Evolutionary conservation across 1,284 basidiomycete species (phyloP).

Genomic region (Marasmius fiardii): DNA sequence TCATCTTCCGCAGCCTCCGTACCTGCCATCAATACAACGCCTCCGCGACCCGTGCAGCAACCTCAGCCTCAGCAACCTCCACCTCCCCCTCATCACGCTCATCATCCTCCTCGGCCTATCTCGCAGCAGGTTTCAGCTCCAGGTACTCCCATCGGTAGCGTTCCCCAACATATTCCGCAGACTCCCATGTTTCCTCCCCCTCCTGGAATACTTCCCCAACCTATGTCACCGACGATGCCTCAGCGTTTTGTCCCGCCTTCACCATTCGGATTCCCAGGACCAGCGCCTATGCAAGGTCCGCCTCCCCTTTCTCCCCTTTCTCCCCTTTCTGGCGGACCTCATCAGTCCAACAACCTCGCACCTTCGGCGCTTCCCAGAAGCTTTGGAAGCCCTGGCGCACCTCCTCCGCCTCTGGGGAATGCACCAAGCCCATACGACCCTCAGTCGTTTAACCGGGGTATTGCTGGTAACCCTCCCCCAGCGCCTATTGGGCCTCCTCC

Average conservation of each 20-base stretch:
- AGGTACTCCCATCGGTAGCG: slow-evolving; percentile 35
- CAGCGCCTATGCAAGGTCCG: slow-evolving; percentile 37
- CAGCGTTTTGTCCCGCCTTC: slow-evolving; percentile 37
- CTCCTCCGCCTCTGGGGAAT: background rate
- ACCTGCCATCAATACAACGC: slow-evolving; percentile 13
- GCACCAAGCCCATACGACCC: slow-evolving; percentile 45
- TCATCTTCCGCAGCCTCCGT: slow-evolving; percentile 17
- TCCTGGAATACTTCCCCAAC: slow-evolving; percentile 41
- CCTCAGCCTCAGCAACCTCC: slow-evolving; percentile 26
- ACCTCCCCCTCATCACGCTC: slow-evolving; percentile 20
- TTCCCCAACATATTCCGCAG: slow-evolving; percentile 33
- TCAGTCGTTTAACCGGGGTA: slow-evolving; percentile 31
- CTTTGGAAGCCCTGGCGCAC: slow-evolving; percentile 32
- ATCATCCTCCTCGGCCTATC: slow-evolving; percentile 23
- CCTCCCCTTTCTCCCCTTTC: slow-evolving; percentile 32
- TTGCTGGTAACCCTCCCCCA: slow-evolving; percentile 31
- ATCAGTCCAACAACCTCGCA: slow-evolving; percentile 30
- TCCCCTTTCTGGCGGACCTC: slow-evolving; percentile 25
- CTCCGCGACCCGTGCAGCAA: slow-evolving; percentile 22
- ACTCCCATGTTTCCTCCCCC: slow-evolving; percentile 44
- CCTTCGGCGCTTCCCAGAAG: slow-evolving; percentile 52
- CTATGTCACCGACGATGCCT: slow-evolving; percentile 47
- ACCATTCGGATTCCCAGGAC: slow-evolving; percentile 47
- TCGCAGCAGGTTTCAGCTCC: slow-evolving; percentile 32
- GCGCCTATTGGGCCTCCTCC: slow-evolving; percentile 58